Conservation (phyloP, 2,329 filamentous ascomycete genomes). For the Ophiostoma triangulosporum region DNA sequence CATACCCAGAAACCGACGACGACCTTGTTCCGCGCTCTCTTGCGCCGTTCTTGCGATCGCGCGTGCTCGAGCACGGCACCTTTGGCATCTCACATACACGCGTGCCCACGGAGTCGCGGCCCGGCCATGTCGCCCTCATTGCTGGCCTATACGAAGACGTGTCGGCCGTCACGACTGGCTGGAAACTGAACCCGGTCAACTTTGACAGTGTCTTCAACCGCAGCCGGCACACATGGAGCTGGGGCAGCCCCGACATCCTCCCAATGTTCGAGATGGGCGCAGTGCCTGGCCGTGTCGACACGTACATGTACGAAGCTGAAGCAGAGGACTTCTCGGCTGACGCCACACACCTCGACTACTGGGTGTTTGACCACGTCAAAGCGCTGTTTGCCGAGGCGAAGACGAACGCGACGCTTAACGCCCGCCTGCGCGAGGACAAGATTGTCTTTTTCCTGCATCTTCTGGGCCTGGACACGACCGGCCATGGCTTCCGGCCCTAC, state of each 20-base stretch:
- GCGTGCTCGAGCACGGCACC: slow-evolving; percentile 77
- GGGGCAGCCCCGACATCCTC: slow-evolving; percentile 94
- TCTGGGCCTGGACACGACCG: slow-evolving; percentile 80
- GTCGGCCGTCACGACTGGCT: slow-evolving; percentile 89
- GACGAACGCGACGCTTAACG: slow-evolving; percentile 60
- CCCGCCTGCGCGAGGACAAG: slow-evolving; percentile 66
- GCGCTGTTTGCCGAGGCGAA: slow-evolving; percentile 70
- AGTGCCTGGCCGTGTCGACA: slow-evolving; percentile 71
- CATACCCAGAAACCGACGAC: slow-evolving; percentile 52
- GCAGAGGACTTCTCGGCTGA: slow-evolving; percentile 82
- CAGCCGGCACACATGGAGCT: slow-evolving; percentile 95
- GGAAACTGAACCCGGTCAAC: slow-evolving; percentile 96
- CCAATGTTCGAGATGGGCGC: slow-evolving; percentile 97
- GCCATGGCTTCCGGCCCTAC: slow-evolving; percentile 77
- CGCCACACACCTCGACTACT: slow-evolving; percentile 69
- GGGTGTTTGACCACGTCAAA: slow-evolving; percentile 94
- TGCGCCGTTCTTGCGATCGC: slow-evolving; percentile 81
- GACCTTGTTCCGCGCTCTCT: slow-evolving; percentile 65
- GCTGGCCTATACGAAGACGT: slow-evolving; percentile 97
- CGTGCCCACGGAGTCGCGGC: slow-evolving; percentile 90
- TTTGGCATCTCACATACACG: slow-evolving; percentile 96
- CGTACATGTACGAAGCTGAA: slow-evolving; percentile 71
- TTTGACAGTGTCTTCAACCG: slow-evolving; percentile 99
- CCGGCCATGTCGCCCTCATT: slow-evolving; percentile 92
- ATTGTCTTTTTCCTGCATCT: slow-evolving; percentile 91